A percentile compares a stretch with the other conserved stretches of the same genome.
These are phyloP conservation scores for Rusavskia elegans DNA, from an alignment of 495 filamentous ascomycete genomes.

Conservation along the genomic window DNA sequence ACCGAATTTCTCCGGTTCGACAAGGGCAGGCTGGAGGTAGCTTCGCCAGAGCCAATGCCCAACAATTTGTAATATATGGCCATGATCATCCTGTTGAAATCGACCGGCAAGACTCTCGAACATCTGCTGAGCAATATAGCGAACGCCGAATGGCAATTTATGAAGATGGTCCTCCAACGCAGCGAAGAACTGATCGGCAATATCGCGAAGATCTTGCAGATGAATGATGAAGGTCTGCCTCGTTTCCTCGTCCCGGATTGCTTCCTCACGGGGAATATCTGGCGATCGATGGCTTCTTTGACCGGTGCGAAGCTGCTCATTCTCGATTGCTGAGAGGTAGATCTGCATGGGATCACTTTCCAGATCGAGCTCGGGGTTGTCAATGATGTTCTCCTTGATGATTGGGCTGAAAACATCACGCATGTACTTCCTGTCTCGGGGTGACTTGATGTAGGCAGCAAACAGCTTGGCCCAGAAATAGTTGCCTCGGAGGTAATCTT, in stretches of 20 bases:
- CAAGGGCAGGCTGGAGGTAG: conserved; percentile 79
- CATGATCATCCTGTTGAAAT: conserved; percentile 66
- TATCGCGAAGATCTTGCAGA: conserved; percentile 81
- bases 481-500: conserved; percentile 77
- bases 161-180: conserved; percentile 68
- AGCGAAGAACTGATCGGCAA: conserved; percentile 74
- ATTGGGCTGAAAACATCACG: conserved; percentile 68
- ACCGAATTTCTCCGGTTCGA: conserved; percentile 76
- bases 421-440: conserved; percentile 82
- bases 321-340: conserved; percentile 84
- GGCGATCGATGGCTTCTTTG: conserved; percentile 60
- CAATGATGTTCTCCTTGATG: conserved; percentile 76
- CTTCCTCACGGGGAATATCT: conserved; percentile 75
- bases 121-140: conserved; percentile 76
- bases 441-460: conserved; percentile 75
- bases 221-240: conserved; percentile 84
- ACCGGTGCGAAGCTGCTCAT: conserved; percentile 89
- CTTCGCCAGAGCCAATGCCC: conserved; percentile 85
- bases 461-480: conserved; percentile 89
- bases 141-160: conserved; percentile 83
- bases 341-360: conserved; percentile 98
- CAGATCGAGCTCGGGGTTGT: conserved; percentile 76
- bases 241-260: conserved; percentile 86
- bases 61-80: conserved; percentile 65
- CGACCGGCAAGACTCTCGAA: conserved; percentile 59